phyloP scores from a whole-genome alignment of 345 rosid species.

The Zanthoxylum bungeanum region DNA sequence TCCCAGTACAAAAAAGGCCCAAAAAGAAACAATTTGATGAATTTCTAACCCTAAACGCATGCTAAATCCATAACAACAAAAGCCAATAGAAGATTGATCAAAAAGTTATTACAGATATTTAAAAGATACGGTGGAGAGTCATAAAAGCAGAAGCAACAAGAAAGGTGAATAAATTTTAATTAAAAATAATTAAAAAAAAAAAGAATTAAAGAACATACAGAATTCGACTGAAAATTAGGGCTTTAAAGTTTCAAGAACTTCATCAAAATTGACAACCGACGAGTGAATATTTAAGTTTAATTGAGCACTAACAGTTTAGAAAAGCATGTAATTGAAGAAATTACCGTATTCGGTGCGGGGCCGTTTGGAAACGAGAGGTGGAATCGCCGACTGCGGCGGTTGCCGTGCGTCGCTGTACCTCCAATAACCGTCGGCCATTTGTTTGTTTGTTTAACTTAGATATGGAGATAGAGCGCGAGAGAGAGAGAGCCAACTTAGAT shows the following conservation, averaged over 20 bases:
- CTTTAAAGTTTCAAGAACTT: neutral
- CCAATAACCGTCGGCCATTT: conserved; percentile 61
- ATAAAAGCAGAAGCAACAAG: neutral
- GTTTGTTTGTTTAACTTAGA: neutral
- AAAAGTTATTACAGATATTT: neutral
- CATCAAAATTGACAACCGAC: neutral
- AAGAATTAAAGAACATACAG: neutral
- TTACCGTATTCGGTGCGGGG: conserved; percentile 51
- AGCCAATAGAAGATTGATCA: neutral
- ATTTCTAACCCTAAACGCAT: neutral
- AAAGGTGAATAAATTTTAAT: neutral
- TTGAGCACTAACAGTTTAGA: neutral
- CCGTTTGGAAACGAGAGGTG: conserved; percentile 44
- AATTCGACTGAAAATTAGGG: neutral
- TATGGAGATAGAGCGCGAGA: neutral
- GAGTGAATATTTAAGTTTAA: neutral
- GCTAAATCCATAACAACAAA: neutral
- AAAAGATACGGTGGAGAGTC: neutral
- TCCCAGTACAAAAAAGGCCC: neutral
- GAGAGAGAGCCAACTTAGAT: neutral
- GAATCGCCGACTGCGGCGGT: conserved; percentile 26
- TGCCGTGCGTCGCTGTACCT: conserved; percentile 38
- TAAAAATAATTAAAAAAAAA: no score
- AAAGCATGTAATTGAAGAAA: neutral
- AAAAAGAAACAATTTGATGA: neutral